Evolutionary conservation across 164 flowering plant genomes (phyloP), one percentile per base, ranked within the genome.

Genomic region (Umbilicus rupestris): DNA sequence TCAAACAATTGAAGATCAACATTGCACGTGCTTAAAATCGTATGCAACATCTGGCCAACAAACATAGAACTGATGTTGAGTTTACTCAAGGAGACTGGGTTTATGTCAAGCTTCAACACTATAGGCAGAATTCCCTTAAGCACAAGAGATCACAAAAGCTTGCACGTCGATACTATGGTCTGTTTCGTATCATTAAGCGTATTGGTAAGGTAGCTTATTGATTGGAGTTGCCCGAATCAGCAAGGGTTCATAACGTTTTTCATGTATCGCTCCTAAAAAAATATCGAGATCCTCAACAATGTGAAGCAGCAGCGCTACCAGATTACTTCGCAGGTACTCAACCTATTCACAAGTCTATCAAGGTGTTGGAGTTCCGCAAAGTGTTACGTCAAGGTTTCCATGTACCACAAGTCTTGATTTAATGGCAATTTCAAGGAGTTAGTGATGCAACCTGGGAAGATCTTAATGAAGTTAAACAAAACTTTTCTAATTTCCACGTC

Each of bases 211-310:
- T 60, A 17, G 64, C 64, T 30, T 60, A 60, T 60, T 7, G 39
- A 6, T 19, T 60, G 16, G 39, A 28, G 0, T 16, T 60, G 5
- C 64, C 64, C 16, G 14, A 5, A 3, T 12, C 14, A 0, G 29
- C 64, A 10, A 17, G 9, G 12, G 33, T 31, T 14, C 64, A 60
- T 20, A 35, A 35, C 15, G 64, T 60, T 22, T 60, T 60, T 17
- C 64, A 60, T 60, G 64, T 60, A 4, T 60, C 64, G 5, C 5
- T 30, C n/a, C 64, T 60, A 0, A 60, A 60, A 20, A 60, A 60
- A 31, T 44, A 8, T 16, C 9, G 47, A 44, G 47, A 16, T 44
- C 11, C 9, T 44, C 11, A 44, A 16, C 47, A 44, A 44, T 9
- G 9, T 9, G 11, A 8, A 8, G 9, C 11, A 8, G 16, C 47